Evolutionary conservation across 1,284 basidiomycete genomes (phyloP).

Genomic region (Amylostereum chailletii): DNA sequence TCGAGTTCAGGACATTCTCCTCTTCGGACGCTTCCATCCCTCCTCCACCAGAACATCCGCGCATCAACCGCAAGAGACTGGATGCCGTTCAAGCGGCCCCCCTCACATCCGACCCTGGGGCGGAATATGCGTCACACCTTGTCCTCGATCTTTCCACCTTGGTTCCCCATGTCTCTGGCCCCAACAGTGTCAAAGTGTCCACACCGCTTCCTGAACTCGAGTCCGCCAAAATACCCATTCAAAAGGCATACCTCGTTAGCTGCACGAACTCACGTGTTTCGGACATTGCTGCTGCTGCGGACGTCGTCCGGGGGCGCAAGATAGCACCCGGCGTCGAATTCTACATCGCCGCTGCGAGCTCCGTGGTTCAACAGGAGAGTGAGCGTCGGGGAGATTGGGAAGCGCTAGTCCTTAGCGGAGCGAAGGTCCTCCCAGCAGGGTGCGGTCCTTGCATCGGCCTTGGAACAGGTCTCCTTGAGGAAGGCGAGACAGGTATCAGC

Average conservation of each 20-base stretch:
- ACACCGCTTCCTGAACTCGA: constrained; percentile 84
- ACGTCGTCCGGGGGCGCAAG: constrained; percentile 78
- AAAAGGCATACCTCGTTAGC: constrained; percentile 98
- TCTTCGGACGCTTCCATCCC: constrained; percentile 46
- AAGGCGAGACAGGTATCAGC: constrained; percentile 93
- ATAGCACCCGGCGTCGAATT: constrained; percentile 92
- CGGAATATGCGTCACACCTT: constrained; percentile 84
- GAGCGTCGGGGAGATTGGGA: constrained; percentile 88
- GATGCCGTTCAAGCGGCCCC: constrained; percentile 50
- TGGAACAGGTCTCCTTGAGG: constrained; percentile 86
- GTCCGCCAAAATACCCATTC: constrained; percentile 70
- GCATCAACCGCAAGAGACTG: constrained; percentile 75
- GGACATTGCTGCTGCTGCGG: constrained; percentile 88
- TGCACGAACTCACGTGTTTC: constrained; percentile 98
- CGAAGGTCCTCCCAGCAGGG: constrained; percentile 88
- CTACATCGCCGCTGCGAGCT: constrained; percentile 94
- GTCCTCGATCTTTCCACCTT: constrained; percentile 90
- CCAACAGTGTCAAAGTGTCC: constrained; percentile 95
- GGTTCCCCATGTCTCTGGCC: constrained; percentile 92
- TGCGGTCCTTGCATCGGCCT: constrained; percentile 98
- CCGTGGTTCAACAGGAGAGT: constrained; percentile 84
- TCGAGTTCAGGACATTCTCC: constrained; percentile 76
- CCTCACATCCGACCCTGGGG: constrained; percentile 70
- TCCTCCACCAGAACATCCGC: constrained; percentile 74
- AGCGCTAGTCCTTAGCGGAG: constrained; percentile 77